Evolutionary conservation across 139 green algal species (phyloP).

Genomic region (Chlorella sp.): DNA sequence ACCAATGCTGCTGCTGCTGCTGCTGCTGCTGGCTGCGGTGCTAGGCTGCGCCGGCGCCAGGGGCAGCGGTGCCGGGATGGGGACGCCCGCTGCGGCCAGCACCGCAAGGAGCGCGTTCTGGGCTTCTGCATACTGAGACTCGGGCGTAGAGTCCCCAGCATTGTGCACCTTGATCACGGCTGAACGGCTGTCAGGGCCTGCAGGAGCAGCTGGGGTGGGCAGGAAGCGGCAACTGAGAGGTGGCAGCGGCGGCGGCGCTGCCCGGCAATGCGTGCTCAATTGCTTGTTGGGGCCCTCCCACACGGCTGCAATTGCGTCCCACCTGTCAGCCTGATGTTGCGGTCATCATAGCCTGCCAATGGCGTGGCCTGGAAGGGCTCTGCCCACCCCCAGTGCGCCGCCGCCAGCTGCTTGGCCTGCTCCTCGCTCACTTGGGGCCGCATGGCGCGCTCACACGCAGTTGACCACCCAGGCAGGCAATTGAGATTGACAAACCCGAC

Average conservation of each 20-base stretch:
- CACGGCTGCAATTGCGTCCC: neutral
- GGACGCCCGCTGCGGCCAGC: neutral
- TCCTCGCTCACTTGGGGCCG: neutral
- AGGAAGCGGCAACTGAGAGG: neutral
- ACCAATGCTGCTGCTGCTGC: neutral
- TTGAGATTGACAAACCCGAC: neutral
- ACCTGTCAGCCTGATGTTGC: neutral
- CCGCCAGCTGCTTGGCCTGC: neutral
- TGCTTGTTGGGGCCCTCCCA: no score
- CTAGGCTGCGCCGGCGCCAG: neutral
- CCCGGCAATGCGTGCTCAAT: no score
- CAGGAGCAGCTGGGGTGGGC: neutral
- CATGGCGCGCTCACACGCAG: no score
- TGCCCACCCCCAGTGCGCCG: neutral
- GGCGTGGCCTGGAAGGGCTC: neutral
- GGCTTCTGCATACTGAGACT: neutral
- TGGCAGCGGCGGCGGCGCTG: conserved; percentile 2
- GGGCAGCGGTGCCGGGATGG: neutral
- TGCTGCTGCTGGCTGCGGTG: neutral
- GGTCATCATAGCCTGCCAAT: conserved; percentile 4
- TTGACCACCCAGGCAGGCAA: neutral
- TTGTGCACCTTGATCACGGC: conserved; percentile 25
- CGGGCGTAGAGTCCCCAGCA: neutral
- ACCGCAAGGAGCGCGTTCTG: conserved; percentile 15
- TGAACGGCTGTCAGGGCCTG: neutral